Evolutionary conservation across 2,329 filamentous ascomycete species (phyloP).

Genomic region (Epichloe baconii): DNA sequence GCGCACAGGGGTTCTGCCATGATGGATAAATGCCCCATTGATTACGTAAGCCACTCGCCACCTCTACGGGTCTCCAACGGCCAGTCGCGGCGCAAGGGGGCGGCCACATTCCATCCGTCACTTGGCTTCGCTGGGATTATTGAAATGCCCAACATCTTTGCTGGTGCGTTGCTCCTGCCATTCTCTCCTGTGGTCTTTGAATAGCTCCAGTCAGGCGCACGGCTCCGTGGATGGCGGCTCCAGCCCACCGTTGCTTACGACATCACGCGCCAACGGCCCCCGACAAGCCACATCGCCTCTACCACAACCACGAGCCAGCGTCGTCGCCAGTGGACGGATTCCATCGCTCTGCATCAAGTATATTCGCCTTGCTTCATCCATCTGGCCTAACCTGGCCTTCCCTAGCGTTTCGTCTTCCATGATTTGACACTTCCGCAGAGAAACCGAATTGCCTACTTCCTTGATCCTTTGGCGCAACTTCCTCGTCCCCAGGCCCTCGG

Average conservation of each 20-base stretch:
- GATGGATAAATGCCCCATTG: no score
- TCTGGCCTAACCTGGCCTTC: not conserved
- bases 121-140: no score
- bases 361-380: not conserved
- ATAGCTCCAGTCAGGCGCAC: no score
- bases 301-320: not conserved
- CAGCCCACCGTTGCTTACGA: not conserved
- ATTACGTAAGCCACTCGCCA: no score
- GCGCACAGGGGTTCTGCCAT: no score
- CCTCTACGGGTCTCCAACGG: no score
- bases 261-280: not conserved
- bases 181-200: no score
- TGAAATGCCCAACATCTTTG: no score
- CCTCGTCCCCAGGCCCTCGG: not conserved
- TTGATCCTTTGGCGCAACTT: not conserved
- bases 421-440: not conserved
- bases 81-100: no score
- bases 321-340: not conserved
- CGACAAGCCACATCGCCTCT: conserved; percentile 9
- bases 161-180: no score
- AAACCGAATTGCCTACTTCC: not conserved
- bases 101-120: no score
- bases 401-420: not conserved
- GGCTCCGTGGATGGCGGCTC: no score
- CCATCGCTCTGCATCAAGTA: not conserved